Conservation (phyloP, 1,139 yeast species). For the Candida sanyaensis region DNA sequence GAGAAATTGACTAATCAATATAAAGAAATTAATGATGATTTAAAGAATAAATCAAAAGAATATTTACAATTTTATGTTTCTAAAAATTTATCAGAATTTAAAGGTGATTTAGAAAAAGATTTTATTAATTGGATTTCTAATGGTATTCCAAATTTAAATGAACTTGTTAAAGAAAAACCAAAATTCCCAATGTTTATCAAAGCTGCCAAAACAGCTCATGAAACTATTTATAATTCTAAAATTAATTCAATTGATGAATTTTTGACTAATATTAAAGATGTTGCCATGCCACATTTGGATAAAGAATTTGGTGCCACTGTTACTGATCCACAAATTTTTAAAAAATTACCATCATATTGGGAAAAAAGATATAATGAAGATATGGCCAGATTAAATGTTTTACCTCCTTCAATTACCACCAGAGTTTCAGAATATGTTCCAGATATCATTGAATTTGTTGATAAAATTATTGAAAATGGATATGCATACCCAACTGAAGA, state of each 20-base stretch:
- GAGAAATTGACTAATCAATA: constrained; percentile 44
- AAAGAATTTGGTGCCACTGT: constrained; percentile 70
- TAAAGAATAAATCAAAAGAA: constrained; percentile 38
- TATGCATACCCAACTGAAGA: constrained; percentile 80
- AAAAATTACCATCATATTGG: constrained; percentile 85
- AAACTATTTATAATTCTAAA: constrained; percentile 32
- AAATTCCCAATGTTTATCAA: constrained; percentile 83
- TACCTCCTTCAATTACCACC: constrained; percentile 83
- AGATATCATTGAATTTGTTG: constrained; percentile 80
- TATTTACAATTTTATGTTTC: constrained; percentile 52
- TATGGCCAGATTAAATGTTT: constrained; percentile 81
- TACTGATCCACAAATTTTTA: constrained; percentile 82
- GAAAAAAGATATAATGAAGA: constrained; percentile 82
- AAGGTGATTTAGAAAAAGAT: constrained; percentile 26
- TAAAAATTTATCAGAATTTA: constrained; percentile 56
- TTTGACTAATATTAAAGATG: constrained; percentile 60
- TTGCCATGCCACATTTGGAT: constrained; percentile 75
- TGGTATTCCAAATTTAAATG: constrained; percentile 45
- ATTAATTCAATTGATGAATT: constrained; percentile 37
- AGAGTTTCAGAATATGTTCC: constrained; percentile 98
- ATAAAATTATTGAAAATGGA: constrained; percentile 72
- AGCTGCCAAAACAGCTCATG: constrained; percentile 59
- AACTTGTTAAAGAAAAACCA: constrained; percentile 59
- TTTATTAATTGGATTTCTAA: constrained; percentile 53
- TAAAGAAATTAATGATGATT: constrained; percentile 33